Percentiles rank a stretch among this genome's conserved stretches.
Conservation (phyloP, 352 stramenopile species). For the Thraustochytrium sp. region DNA sequence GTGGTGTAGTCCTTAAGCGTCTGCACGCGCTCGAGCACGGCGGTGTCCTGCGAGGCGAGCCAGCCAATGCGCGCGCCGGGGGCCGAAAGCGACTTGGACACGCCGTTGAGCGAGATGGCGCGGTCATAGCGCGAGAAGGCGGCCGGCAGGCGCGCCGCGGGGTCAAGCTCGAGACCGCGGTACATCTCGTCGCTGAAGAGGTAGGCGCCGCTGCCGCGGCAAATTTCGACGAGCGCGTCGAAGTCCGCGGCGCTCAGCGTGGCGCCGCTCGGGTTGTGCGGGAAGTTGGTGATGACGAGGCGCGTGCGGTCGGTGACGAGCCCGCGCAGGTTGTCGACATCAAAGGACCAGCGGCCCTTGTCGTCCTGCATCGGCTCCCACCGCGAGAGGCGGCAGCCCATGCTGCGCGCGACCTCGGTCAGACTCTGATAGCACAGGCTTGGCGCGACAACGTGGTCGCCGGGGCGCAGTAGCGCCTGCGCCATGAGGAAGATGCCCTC, state of each 20-base stretch:
- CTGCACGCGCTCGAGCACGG: slow-evolving; percentile 51
- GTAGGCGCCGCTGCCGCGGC: slow-evolving; percentile 51
- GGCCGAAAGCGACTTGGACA: slow-evolving; percentile 62
- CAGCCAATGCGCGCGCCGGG: slow-evolving; percentile 61
- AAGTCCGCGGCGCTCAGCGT: slow-evolving; percentile 54
- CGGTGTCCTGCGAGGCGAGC: slow-evolving; percentile 55
- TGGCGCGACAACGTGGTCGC: slow-evolving; percentile 59
- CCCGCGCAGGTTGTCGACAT: slow-evolving; percentile 53
- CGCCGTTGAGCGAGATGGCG: slow-evolving; percentile 56
- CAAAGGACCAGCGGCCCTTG: slow-evolving; percentile 48
- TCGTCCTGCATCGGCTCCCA: slow-evolving; percentile 52
- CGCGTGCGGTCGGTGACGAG: slow-evolving; percentile 58
- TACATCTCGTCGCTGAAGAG: slow-evolving; percentile 71
- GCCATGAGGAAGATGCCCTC: slow-evolving; percentile 64
- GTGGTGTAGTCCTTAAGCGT: slow-evolving; percentile 67
- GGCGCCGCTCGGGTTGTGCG: slow-evolving; percentile 65
- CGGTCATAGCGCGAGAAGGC: slow-evolving; percentile 56
- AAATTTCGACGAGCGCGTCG: slow-evolving; percentile 54
- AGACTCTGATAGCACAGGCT: slow-evolving; percentile 61
- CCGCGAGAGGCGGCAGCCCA: slow-evolving; percentile 53
- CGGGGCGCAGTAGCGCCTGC: slow-evolving; percentile 54
- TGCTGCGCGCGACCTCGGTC: slow-evolving; percentile 51
- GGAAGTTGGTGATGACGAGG: slow-evolving; percentile 66
- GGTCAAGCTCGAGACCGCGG: slow-evolving; percentile 52
- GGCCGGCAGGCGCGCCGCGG: slow-evolving; percentile 47